Evolutionary conservation across 495 filamentous ascomycete genomes (phyloP).

Genomic region (Penicillium alfredii): DNA sequence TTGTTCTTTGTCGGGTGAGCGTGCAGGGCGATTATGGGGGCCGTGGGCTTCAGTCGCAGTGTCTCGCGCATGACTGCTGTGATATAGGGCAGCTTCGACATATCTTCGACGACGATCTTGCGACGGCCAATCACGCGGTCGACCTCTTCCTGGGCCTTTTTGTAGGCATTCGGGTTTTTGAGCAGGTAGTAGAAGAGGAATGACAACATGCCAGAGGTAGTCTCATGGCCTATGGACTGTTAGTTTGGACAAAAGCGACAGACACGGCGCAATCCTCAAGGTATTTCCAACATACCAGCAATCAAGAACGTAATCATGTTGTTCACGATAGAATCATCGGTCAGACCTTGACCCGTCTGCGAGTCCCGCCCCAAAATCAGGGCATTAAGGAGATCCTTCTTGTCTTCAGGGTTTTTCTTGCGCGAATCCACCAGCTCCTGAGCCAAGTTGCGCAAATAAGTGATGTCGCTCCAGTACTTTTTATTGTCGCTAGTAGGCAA

Average conservation of each 20-base stretch:
- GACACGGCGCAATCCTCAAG: neutral
- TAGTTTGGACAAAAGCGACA: slow-evolving; percentile 2
- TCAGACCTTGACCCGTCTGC: slow-evolving; percentile 59
- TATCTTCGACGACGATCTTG: slow-evolving; percentile 58
- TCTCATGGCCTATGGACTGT: slow-evolving; percentile 56
- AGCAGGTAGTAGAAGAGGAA: slow-evolving; percentile 55
- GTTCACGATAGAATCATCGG: slow-evolving; percentile 54
- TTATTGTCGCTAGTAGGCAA: slow-evolving; percentile 46
- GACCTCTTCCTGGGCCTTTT: slow-evolving; percentile 60
- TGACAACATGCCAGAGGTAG: slow-evolving; percentile 55
- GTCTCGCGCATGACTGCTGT: slow-evolving; percentile 66
- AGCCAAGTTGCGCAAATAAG: slow-evolving; percentile 47
- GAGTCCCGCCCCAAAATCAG: slow-evolving; percentile 63
- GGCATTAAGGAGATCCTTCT: slow-evolving; percentile 64
- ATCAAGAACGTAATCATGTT: slow-evolving; percentile 72
- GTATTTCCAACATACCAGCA: slow-evolving; percentile 28
- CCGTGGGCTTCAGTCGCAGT: slow-evolving; percentile 58
- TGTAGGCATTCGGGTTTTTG: slow-evolving; percentile 53
- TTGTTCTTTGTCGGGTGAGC: slow-evolving; percentile 39
- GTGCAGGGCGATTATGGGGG: slow-evolving; percentile 42
- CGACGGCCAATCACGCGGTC: slow-evolving; percentile 60
- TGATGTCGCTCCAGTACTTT: slow-evolving; percentile 55
- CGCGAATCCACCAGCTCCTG: slow-evolving; percentile 56
- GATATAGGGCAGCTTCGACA: slow-evolving; percentile 61
- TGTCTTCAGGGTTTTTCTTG: slow-evolving; percentile 47